Conservation (phyloP, 495 filamentous ascomycete genomes). For the Penicillium parvum region DNA sequence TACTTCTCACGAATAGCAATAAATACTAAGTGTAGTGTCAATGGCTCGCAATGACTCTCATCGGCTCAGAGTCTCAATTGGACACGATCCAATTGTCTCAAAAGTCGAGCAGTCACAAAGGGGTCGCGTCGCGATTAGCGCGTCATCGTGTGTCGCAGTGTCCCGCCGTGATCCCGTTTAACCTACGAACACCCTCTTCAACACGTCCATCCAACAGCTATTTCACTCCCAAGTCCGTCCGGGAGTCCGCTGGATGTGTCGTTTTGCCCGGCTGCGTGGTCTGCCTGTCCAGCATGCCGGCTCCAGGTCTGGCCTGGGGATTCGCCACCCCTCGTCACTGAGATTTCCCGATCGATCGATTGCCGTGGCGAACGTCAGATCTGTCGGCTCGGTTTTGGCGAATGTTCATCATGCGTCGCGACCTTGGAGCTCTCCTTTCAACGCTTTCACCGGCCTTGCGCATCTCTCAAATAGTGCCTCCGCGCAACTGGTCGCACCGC, state of each 20-base stretch:
- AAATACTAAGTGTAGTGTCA: too few species aligned
- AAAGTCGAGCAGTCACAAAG: not conserved
- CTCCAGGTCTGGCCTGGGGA: slow-evolving; percentile 21
- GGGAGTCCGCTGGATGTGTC: slow-evolving; percentile 34
- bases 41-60: too few species aligned
- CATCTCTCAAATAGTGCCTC: not conserved
- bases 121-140: slow-evolving; percentile 14
- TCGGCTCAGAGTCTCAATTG: not conserved
- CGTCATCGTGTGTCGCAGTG: slow-evolving; percentile 4
- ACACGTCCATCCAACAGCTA: too few species aligned
- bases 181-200: not conserved
- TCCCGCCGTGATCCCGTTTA: slow-evolving; percentile 8
- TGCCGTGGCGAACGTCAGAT: slow-evolving; percentile 24
- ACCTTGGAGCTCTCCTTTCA: not conserved
- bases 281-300: slow-evolving; percentile 31
- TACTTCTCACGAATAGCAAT: too few species aligned
- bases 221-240: too few species aligned
- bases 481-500: not conserved
- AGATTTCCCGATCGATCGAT: slow-evolving; percentile 26
- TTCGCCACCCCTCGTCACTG: slow-evolving; percentile 30
- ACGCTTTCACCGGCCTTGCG: not conserved
- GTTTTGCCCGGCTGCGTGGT: slow-evolving; percentile 24
- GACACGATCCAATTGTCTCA: too few species aligned
- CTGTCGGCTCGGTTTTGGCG: slow-evolving; percentile 9
- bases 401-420: slow-evolving; percentile 17